Conservation (phyloP, 768 basidiomycete species). For the Astraeus odoratus region DNA sequence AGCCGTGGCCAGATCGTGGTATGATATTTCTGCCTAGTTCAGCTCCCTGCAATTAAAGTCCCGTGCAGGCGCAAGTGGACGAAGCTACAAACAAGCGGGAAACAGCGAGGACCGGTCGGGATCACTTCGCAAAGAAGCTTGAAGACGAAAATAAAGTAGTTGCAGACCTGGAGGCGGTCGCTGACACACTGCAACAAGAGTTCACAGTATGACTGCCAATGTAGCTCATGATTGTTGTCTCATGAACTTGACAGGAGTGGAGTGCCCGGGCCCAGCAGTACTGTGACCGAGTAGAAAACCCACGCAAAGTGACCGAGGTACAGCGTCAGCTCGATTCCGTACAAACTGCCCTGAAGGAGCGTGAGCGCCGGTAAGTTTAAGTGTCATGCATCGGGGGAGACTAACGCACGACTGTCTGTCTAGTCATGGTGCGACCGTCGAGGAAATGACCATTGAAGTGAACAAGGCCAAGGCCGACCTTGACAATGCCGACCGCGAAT, state of each 20-base stretch:
- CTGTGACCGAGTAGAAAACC: constrained; percentile 50
- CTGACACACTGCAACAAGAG: constrained; percentile 51
- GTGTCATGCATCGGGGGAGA: not conserved
- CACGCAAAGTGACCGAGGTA: constrained; percentile 50
- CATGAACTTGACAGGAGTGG: constrained; percentile 46
- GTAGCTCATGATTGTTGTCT: not conserved
- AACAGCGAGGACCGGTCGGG: constrained; percentile 40
- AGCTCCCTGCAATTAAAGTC: not conserved
- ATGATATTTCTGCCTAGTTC: not conserved
- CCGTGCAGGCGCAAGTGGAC: constrained; percentile 42
- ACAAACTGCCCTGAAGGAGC: constrained; percentile 55
- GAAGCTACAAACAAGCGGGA: constrained; percentile 43
- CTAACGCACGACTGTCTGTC: constrained; percentile 2
- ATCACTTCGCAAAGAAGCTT: constrained; percentile 48
- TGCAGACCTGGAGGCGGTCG: constrained; percentile 36
- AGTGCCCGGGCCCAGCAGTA: constrained; percentile 54
- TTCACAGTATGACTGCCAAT: constrained; percentile 40
- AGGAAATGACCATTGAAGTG: constrained; percentile 68
- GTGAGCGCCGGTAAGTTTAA: constrained; percentile 53
- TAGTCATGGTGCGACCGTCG: constrained; percentile 72
- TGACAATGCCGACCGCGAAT: constrained; percentile 52
- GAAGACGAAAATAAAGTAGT: constrained; percentile 42
- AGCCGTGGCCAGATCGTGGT: constrained; percentile 39
- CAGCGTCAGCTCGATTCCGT: constrained; percentile 57
- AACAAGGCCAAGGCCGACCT: constrained; percentile 55